Base-by-base conservation (phyloP, 75 land plant genomes). In the Azolla pinnata region DNA sequence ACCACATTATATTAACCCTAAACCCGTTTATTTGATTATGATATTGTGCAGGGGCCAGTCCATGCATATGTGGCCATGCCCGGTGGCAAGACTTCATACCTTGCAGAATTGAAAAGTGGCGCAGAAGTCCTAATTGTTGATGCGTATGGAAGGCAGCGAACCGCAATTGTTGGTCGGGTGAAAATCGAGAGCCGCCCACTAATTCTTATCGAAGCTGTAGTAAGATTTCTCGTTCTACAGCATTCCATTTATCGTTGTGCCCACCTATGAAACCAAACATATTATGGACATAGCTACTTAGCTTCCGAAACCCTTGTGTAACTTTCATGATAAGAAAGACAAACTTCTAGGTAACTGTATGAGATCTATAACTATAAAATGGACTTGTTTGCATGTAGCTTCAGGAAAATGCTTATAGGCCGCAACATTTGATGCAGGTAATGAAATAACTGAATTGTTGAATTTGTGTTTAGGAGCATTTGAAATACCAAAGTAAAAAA, bases 41-140 rank as follows among this genome's bases (percentile, higher is more conserved):
- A 12, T 35, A 35, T 27, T 57, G n/a, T 32, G 35, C 63, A 90
- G 97, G 97, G 97, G 10, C 97, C 97, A 16, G 97, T 90, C 2
- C 97, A 90, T 75, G 79, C 88, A 31, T 90, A 90, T 71, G 79
- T 87, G 34, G 83, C 81, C n/a, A 57, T 84, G 53, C 93, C 97
- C 4, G 88, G 83, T 44, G 93, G 92, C 25, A 84, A 71, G 49
- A 90, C 97, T 1, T 44, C 79, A 46, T 90, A 90, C 56, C 85
- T 90, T 5, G 79, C 92, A 29, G 97, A 90, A 69, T 45, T 90
- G 24, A 59, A 74, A 47, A 69, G 83, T 26, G 97, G 93, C 26
- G 79, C 70, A 29, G 81, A 90, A 67, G 97, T 90, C 0, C 63
- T 90, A 54, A 83, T 87, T n/a, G 88, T 90, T 31, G 79, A 87